phyloP scores from a whole-genome alignment of 2,329 filamentous ascomycete genomes.

The Epichloe brachyelytri region DNA sequence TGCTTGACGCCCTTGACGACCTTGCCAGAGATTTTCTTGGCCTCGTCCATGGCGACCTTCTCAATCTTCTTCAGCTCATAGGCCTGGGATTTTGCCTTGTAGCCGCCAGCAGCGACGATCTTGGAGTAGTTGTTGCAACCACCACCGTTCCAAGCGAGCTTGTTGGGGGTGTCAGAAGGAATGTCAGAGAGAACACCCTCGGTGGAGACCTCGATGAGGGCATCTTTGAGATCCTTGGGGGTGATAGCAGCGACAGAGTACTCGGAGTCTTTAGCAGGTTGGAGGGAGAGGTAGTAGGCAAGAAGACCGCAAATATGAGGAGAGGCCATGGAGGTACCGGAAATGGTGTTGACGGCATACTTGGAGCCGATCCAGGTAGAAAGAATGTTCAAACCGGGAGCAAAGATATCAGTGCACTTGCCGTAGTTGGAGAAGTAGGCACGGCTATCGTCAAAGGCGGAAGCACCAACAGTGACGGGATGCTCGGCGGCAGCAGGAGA shows the following conservation, averaged over 20 bases:
- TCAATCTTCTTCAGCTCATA: constrained; percentile 45
- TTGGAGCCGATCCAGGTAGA: constrained; percentile 98
- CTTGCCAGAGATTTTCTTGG: constrained; percentile 46
- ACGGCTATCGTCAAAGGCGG: constrained; percentile 83
- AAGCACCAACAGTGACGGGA: constrained; percentile 91
- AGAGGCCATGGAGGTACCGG: constrained; percentile 97
- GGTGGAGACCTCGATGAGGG: constrained; percentile 74
- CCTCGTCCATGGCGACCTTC: constrained; percentile 44
- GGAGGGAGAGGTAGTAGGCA: constrained; percentile 95
- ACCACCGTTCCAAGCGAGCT: constrained; percentile 98
- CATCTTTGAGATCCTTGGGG: constrained; percentile 86
- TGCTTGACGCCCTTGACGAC: constrained; percentile 40
- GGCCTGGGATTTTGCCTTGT: constrained; percentile 39
- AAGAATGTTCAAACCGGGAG: constrained; percentile 88
- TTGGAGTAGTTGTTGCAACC: constrained; percentile 81
- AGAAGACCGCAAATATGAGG: constrained; percentile 93
- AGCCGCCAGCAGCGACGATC: constrained; percentile 64
- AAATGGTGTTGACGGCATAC: constrained; percentile 96
- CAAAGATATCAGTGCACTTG: constrained; percentile 99
- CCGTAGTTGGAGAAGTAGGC: constrained; percentile 99
- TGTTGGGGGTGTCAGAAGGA: constrained; percentile 76
- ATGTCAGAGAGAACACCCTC: constrained; percentile 66
- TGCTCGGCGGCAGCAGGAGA: constrained; percentile 86
- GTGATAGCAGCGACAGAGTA: constrained; percentile 83
- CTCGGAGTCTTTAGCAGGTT: constrained; percentile 79